phyloP scores from a whole-genome alignment of 371 early-diverging fungal genomes.

The Zychaea mexicana region DNA sequence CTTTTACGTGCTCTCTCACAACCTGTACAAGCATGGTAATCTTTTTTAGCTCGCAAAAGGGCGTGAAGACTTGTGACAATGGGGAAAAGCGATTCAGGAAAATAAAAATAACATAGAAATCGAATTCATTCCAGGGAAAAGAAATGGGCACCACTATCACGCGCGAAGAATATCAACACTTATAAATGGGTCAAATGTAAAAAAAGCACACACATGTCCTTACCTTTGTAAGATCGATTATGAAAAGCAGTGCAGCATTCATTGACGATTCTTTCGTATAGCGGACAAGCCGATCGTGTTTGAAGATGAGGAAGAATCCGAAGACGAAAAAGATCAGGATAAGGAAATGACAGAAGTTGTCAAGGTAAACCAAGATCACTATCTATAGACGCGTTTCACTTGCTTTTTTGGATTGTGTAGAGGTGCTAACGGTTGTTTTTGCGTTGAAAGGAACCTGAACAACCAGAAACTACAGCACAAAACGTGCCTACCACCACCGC shows the following conservation, averaged over 20 bases:
- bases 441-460: not conserved
- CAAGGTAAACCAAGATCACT: slow-evolving; percentile 15
- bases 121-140: slow-evolving; percentile 59
- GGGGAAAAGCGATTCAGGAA: not conserved
- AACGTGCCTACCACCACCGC: not conserved
- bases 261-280: slow-evolving; percentile 10
- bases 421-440: not conserved
- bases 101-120: not conserved
- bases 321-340: slow-evolving; percentile 19
- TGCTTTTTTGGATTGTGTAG: no score
- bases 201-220: not conserved
- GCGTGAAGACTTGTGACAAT: no score
- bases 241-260: no score
- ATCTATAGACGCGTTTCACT: no score
- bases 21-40: slow-evolving; percentile 52
- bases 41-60: not conserved
- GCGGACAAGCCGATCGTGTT: slow-evolving; percentile 25
- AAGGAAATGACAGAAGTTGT: slow-evolving; percentile 13
- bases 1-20: slow-evolving; percentile 47
- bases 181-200: slow-evolving; percentile 66
- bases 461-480: no score
- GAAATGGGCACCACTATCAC: slow-evolving; percentile 57
- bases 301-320: slow-evolving; percentile 42
- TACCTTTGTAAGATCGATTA: not conserved
- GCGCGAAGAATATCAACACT: slow-evolving; percentile 48